Conservation (phyloP, 2,329 filamentous ascomycete species). For the Eutypa lata region DNA sequence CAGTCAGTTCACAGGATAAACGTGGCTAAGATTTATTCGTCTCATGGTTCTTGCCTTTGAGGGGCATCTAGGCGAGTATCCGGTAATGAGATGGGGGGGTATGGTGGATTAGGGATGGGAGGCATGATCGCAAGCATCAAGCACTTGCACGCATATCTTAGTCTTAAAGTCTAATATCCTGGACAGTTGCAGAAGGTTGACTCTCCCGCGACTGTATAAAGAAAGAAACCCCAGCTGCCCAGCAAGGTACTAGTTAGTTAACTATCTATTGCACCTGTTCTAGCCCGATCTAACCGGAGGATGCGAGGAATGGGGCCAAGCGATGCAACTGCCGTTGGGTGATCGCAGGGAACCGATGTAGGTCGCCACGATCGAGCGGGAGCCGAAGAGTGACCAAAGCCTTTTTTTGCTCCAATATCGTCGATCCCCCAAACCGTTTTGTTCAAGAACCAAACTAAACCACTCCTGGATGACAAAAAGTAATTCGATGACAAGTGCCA, state of each 20-base stretch:
- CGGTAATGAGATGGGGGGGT: background rate
- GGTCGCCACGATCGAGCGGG: background rate
- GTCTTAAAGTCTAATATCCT: background rate
- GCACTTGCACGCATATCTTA: background rate
- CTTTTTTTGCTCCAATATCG: too few species aligned
- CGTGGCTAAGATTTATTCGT: too few species aligned
- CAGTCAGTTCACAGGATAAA: too few species aligned
- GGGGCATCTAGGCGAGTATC: background rate
- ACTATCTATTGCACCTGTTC: background rate
- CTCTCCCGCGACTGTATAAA: too few species aligned
- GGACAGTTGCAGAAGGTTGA: too few species aligned
- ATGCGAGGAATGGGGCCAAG: background rate
- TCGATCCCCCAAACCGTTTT: background rate
- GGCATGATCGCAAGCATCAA: background rate
- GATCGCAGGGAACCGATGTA: background rate
- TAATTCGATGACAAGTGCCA: too few species aligned
- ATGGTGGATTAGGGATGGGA: background rate
- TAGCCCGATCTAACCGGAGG: background rate
- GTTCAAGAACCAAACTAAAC: background rate
- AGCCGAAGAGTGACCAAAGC: background rate
- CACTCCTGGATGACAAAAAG: background rate
- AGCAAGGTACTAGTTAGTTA: too few species aligned
- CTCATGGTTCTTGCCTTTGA: too few species aligned
- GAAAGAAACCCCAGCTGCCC: too few species aligned
- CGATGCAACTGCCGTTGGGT: background rate